Conservation (phyloP, 169 alveolate species). For the Plasmodium relictum region DNA sequence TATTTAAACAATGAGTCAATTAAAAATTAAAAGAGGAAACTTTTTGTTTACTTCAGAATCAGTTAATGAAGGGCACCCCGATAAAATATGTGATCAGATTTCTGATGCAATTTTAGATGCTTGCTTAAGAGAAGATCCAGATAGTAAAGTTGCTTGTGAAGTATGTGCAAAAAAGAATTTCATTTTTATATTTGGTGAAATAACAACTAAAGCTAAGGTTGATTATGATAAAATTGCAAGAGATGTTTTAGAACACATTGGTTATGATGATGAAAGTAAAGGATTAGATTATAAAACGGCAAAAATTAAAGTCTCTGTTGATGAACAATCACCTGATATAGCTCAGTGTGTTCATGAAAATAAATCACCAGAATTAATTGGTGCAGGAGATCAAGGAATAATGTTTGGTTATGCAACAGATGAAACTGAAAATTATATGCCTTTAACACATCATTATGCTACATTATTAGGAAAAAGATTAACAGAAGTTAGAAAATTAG, state of each 20-base stretch:
- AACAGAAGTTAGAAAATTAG: slow-evolving; percentile 94
- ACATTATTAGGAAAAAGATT: slow-evolving; percentile 94
- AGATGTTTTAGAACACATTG: slow-evolving; percentile 93
- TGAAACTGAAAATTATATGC: slow-evolving; percentile 98
- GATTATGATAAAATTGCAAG: slow-evolving; percentile 96
- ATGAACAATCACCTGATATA: slow-evolving; percentile 96
- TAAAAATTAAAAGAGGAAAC: slow-evolving; percentile 80
- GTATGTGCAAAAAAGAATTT: slow-evolving; percentile 95
- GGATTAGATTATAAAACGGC: slow-evolving; percentile 96
- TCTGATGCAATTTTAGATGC: slow-evolving; percentile 99
- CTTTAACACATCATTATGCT: slow-evolving; percentile 97
- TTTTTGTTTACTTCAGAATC: slow-evolving; percentile 99
- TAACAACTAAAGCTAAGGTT: slow-evolving; percentile 93
- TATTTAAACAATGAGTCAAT: slow-evolving; percentile 25
- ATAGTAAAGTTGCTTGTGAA: slow-evolving; percentile 96
- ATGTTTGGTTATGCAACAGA: slow-evolving; percentile 99
- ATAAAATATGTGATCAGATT: slow-evolving; percentile 99
- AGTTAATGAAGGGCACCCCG: slow-evolving; percentile 99
- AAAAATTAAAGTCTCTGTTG: slow-evolving; percentile 94
- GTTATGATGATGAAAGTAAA: slow-evolving; percentile 91
- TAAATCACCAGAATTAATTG: slow-evolving; percentile 87
- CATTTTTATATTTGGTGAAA: slow-evolving; percentile 98
- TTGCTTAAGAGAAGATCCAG: slow-evolving; percentile 94
- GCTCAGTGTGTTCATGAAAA: slow-evolving; percentile 97
- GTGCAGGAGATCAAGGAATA: slow-evolving; percentile 98